Evolutionary conservation across 345 rosid genomes (phyloP), one percentile per base, ranked within the genome.

Genomic region (Lenwebbia sp.): DNA sequence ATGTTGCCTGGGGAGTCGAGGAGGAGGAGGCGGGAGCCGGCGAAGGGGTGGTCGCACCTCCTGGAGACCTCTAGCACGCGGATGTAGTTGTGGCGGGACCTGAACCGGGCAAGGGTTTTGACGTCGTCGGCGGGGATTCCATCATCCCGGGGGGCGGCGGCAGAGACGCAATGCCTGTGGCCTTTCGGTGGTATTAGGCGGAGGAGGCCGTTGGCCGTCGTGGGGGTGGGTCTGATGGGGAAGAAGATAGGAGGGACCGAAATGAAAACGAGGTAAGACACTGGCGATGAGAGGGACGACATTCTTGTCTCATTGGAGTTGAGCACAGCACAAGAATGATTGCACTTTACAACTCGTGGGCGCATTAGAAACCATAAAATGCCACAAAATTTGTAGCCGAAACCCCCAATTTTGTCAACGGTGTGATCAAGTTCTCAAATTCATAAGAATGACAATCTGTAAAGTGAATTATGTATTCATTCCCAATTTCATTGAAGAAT

Each of bases 1-100:
- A 96, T 96, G 93, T 96, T 97, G 50, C 99, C 98, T 10, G 98
- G 98, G 82, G 90, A 88, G 88, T 96, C 98, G 23, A 96, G 93
- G 86, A 96, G 97, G 92, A 96, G 97, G 85, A 96, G 94, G 37
- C 95, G 86, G 13, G 94, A 91, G 25, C 95, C 94, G 7, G 94
- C 93, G 53, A 96, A 93, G 37, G 99, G 96, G 88, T 96, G 98
- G 88, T 94, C 92, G 82, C 92, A 86, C 54, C 88, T 91, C 57
- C 98, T 86, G 13, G 95, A 94, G 83, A 96, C 94, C 90, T 97
- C 93, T 0, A 96, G 89, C 40, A 96, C 99, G 33, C 98, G 92
- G 51, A 97, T 96, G 90, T 94, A 94, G 86, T 96, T 97, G 92
- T 93, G 83, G 15, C 96, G 93, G 21, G 98, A 95, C 91, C 90